A percentile compares a stretch with the other conserved stretches of the same genome.
Evolutionary conservation across 768 basidiomycete species (phyloP).

Genomic region (Chiua virens): DNA sequence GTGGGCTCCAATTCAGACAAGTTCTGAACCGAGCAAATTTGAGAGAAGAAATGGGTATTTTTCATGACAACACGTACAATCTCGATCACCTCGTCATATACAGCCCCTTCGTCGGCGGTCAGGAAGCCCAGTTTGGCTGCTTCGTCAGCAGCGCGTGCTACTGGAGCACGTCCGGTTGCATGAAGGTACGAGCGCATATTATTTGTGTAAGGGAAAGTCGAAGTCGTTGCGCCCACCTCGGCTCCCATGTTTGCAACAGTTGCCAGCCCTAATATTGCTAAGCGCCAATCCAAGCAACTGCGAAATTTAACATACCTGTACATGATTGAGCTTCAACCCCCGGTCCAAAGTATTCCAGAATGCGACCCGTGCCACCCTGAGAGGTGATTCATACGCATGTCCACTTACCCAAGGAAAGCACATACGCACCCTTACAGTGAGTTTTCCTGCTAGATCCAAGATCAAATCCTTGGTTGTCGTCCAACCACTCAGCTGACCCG

Average conservation of each 20-base stretch:
- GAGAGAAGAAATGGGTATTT: neutral
- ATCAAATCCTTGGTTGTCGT: constrained; percentile 95
- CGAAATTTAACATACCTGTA: constrained; percentile 56
- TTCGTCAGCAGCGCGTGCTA: constrained; percentile 82
- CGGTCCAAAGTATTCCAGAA: constrained; percentile 96
- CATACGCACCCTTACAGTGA: constrained; percentile 81
- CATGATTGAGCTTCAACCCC: constrained; percentile 89
- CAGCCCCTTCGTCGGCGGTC: constrained; percentile 77
- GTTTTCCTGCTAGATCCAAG: constrained; percentile 87
- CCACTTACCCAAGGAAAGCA: neutral
- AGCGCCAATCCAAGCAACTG: neutral
- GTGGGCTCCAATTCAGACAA: constrained; percentile 87
- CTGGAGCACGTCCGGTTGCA: constrained; percentile 85
- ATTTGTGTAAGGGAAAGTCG: constrained; percentile 92
- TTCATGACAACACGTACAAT: constrained; percentile 61
- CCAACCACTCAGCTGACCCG: constrained; percentile 87
- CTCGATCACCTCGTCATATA: constrained; percentile 94
- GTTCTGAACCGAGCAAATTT: constrained; percentile 51
- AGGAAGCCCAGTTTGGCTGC: constrained; percentile 81
- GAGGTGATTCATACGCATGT: constrained; percentile 1
- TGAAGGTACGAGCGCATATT: constrained; percentile 88
- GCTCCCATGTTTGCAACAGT: constrained; percentile 99
- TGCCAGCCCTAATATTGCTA: constrained; percentile 60
- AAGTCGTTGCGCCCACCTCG: constrained; percentile 99
- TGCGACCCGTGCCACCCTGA: constrained; percentile 93